Evolutionary conservation across 1,284 basidiomycete species (phyloP).

Genomic region (Inonotus obliquus): DNA sequence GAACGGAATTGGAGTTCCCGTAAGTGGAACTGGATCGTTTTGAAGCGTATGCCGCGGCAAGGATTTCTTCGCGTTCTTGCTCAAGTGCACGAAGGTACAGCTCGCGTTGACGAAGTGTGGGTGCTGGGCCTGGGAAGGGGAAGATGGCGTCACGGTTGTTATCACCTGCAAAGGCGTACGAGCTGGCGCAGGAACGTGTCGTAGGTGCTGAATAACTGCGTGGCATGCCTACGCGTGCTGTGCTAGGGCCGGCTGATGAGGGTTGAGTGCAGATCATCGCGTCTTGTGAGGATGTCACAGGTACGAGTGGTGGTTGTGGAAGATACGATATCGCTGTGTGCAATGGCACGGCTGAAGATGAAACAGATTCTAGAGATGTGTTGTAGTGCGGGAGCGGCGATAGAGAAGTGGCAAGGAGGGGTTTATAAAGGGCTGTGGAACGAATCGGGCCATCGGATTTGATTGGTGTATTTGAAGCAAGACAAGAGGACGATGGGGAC

Average conservation of each 20-base stretch:
- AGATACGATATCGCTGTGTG: no score
- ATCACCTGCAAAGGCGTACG: conserved; percentile 1
- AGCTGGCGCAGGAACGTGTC: neutral
- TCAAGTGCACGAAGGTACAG: conserved; percentile 16
- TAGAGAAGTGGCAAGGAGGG: neutral
- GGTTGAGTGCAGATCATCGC: conserved; percentile 5
- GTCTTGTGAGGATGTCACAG: neutral
- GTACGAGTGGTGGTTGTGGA: neutral
- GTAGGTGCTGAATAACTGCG: neutral
- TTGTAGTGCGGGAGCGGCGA: neutral
- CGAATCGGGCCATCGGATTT: neutral
- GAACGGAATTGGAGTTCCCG: no score
- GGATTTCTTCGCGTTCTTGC: conserved; percentile 16
- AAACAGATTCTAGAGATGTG: neutral
- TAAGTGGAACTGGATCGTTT: neutral
- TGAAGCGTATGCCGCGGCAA: conserved; percentile 8
- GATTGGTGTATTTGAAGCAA: neutral
- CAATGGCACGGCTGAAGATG: neutral
- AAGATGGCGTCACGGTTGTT: conserved; percentile 7
- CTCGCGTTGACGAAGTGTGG: conserved; percentile 8
- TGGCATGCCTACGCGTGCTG: neutral
- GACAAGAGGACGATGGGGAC: neutral
- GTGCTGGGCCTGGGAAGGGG: conserved; percentile 15
- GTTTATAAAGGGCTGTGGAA: neutral
- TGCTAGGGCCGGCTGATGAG: neutral